Conservation (phyloP, 805 yeast genomes). For the Starmerella gropengiesseri region DNA sequence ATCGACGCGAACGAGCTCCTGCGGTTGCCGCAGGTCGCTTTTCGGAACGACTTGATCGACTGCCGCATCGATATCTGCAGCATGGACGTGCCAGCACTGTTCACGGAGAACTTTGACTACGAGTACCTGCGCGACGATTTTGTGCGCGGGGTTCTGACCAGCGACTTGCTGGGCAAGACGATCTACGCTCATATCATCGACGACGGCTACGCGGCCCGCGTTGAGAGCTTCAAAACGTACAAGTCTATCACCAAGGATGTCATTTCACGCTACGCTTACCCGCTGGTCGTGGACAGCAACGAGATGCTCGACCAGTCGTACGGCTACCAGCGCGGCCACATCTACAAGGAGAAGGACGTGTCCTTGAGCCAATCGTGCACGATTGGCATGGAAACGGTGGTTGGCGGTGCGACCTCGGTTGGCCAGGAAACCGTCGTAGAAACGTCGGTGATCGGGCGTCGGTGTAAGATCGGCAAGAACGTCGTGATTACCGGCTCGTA, state of each 20-base stretch:
- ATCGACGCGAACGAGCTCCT: constrained; percentile 45
- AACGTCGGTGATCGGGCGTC: constrained; percentile 73
- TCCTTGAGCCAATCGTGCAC: constrained; percentile 81
- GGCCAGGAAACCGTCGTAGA: constrained; percentile 62
- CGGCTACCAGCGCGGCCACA: constrained; percentile 69
- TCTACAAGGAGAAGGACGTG: constrained; percentile 83
- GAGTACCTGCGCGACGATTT: constrained; percentile 79
- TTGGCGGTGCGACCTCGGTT: constrained; percentile 65
- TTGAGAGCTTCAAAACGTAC: constrained; percentile 89
- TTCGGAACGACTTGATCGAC: constrained; percentile 89
- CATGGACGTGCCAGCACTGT: constrained; percentile 86
- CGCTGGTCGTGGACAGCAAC: constrained; percentile 80
- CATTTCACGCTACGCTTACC: constrained; percentile 85
- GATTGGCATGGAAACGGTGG: constrained; percentile 66
- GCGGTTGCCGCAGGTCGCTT: constrained; percentile 56
- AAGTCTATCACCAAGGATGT: constrained; percentile 85
- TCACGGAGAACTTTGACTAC: constrained; percentile 93
- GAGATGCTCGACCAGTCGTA: constrained; percentile 51
- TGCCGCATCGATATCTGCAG: constrained; percentile 95
- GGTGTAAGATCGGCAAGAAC: constrained; percentile 73
- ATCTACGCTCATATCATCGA: constrained; percentile 78
- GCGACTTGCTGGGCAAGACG: constrained; percentile 81
- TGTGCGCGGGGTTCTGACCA: constrained; percentile 77
- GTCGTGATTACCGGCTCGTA: constrained; percentile 63
- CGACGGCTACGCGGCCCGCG: constrained; percentile 82